Percentiles rank a stretch among this genome's conserved stretches.
Conservation (phyloP, 208 protist genomes). For the Wallacemonas sp. region DNA sequence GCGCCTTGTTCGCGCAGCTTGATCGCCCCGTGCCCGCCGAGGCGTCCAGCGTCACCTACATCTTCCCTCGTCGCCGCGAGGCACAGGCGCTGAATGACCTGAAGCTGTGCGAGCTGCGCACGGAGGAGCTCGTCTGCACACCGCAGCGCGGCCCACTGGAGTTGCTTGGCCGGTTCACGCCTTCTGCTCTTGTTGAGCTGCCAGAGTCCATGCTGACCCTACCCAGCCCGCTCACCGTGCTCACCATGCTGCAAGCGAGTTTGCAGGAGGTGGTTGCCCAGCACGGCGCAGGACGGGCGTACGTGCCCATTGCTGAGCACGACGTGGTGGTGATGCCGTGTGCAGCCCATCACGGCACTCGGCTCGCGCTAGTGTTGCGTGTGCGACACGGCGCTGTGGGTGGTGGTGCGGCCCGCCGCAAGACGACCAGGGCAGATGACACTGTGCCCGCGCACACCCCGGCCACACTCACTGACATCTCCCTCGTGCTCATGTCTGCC, state of each 20-base stretch:
- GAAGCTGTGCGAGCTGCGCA: slow-evolving; percentile 63
- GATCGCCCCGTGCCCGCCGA: slow-evolving; percentile 53
- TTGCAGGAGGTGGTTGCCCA: not conserved
- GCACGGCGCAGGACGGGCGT: not conserved
- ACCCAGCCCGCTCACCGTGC: slow-evolving; percentile 29
- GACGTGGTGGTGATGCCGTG: slow-evolving; percentile 74
- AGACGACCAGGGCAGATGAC: no score
- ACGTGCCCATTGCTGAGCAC: slow-evolving; percentile 31
- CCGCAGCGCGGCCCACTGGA: slow-evolving; percentile 77
- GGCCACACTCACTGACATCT: not conserved
- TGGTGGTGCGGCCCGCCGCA: no score
- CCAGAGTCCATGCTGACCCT: slow-evolving; percentile 2
- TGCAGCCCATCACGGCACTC: slow-evolving; percentile 11
- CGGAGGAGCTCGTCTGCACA: slow-evolving; percentile 59
- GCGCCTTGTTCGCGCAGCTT: slow-evolving; percentile 29
- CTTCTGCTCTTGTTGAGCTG: slow-evolving; percentile 49
- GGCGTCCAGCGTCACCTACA: slow-evolving; percentile 63
- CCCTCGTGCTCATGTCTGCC: not conserved
- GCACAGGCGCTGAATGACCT: slow-evolving; percentile 72
- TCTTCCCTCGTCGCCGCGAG: slow-evolving; percentile 77
- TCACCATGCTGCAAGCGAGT: slow-evolving; percentile 22
- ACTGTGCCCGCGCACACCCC: not conserved
- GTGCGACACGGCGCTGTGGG: slow-evolving; percentile 43
- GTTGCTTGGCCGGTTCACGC: slow-evolving; percentile 66
- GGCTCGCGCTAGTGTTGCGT: slow-evolving; percentile 32